Evolutionary conservation across 768 basidiomycete species (phyloP), one percentile per base, ranked within the genome.

Genomic region (Infundibulicybe gibba): DNA sequence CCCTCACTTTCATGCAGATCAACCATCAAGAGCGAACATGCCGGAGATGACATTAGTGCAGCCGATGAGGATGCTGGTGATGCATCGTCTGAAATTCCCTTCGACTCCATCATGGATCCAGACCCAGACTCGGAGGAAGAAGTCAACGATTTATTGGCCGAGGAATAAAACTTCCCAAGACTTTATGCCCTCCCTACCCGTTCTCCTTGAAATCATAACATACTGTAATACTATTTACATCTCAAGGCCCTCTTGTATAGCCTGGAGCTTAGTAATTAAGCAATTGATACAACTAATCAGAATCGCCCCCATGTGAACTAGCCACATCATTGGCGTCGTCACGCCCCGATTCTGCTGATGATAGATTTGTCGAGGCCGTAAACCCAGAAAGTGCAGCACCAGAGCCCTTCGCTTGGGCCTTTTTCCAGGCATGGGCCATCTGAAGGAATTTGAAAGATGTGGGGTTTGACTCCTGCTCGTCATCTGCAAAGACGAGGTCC

Each of bases 401-500:
- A 16, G 54, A 51, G 15, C 56, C 57, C 45, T 68, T 71, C 4
- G 68, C 70, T 44, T 80, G 75, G 1, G 79, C 58, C 45, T 68
- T 73, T 56, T 85, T 86, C 94, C 94, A 97, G 0, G 85, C 86
- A 60, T 94, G 93, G 0, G 95, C 95, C 76, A 89, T 91, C 62
- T 94, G 87, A 61, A 97, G 72, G 75, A 98, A 94, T 59, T 94
- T 95, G 85, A 94, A 95, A 0, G 90, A 81, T 0, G 91, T 85
- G 0, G 94, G 91, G 58, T 97, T 95, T 40, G 87, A 81, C 59
- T 95, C 94, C 44, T 86, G 79, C 59, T 97, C 93, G 76, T 98
- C 95, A 71, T 97, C 95, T 20, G 93, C 85, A 64, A 97, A 98
- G 16, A 94, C 85, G 59, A 94, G 81, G 59, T 95, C 94, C 85